Conservation (phyloP, 2,329 filamentous ascomycete species). For the Sarocladium oryzae region DNA sequence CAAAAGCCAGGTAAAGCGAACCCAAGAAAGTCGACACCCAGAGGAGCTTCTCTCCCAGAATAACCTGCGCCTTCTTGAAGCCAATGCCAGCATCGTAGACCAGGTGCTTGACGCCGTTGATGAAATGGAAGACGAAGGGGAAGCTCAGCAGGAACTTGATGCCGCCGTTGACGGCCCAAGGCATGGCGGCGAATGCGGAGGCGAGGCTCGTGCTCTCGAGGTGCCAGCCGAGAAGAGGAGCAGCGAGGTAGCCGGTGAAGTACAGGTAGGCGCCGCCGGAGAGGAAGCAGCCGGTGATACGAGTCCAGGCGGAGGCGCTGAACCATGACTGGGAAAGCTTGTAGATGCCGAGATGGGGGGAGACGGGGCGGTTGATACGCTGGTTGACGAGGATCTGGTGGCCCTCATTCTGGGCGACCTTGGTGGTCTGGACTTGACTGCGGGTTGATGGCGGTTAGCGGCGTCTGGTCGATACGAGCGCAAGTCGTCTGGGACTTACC, state of each 20-base stretch:
- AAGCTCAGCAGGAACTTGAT: conserved; percentile 50
- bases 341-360: conserved; percentile 85
- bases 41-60: conserved; percentile 39
- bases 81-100: conserved; percentile 45
- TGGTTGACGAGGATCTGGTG: conserved; percentile 69
- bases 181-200: conserved; percentile 51
- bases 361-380: conserved; percentile 72
- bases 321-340: conserved; percentile 80
- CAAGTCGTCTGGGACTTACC: conserved; percentile 32
- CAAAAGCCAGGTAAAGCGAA: conserved; percentile 40
- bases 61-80: conserved; percentile 41
- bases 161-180: conserved; percentile 51
- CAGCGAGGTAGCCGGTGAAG: conserved; percentile 71
- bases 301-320: conserved; percentile 64
- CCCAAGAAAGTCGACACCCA: conserved; percentile 40
- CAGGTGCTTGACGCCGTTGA: conserved; percentile 51
- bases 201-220: conserved; percentile 54
- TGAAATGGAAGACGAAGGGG: conserved; percentile 52
- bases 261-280: conserved; percentile 74
- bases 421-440: conserved; percentile 50
- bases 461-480: too few relatives aligned
- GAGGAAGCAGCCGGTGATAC: conserved; percentile 72
- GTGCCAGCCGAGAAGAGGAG: conserved; percentile 64
- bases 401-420: conserved; percentile 47
- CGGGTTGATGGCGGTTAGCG: conserved; percentile 17